Evolutionary conservation across 2,329 filamentous ascomycete species (phyloP), one percentile per base, ranked within the genome.

Genomic region (Verticillium longisporum): DNA sequence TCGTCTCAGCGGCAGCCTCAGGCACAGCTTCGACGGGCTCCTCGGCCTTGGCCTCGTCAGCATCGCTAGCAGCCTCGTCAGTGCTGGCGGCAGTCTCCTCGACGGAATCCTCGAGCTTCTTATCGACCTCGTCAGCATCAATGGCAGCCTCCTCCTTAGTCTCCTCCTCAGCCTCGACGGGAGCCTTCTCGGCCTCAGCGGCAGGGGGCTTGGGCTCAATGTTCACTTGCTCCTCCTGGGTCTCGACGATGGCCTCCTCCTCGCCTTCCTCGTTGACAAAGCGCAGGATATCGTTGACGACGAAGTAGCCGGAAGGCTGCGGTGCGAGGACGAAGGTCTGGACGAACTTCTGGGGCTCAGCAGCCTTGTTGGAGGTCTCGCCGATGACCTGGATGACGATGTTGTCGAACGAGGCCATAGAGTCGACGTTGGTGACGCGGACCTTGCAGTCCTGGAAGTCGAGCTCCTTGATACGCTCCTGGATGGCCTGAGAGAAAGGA

Each of bases 391-490:
- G 93, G 71, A 99, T 96, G 69, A 99, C 88, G 68, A 99, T 98
- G 79, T 93, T 96, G 64, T 93, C 87, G 74, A 88, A 90, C 10
- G 94, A 97, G 65, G 89, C 89, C 78, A 99, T 94, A 18, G 93
- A 94, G 77, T 99, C 95, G 71, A 99, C 95, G 72, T 99, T 99
- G 75, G 94, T 90, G 69, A 99, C 91, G 73, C 95, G 92, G 71
- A 99, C 94, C 81, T 99, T 99, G 86, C 91, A 96, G 76, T 98
- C 92, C 75, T 97, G 91, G 82, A 96, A 96, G 68, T 96, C 90
- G 66, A 98, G 88, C 66, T 89, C 82, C 80, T 92, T 92, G 78
- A 99, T 97, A 72, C 92, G 92, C 69, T 97, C 92, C 76, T 94
- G 91, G 77, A 99, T 99, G 60, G 87, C 87, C 92, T 97, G 66